Conservation (phyloP, 768 basidiomycete genomes). For the Jaapia argillacea region DNA sequence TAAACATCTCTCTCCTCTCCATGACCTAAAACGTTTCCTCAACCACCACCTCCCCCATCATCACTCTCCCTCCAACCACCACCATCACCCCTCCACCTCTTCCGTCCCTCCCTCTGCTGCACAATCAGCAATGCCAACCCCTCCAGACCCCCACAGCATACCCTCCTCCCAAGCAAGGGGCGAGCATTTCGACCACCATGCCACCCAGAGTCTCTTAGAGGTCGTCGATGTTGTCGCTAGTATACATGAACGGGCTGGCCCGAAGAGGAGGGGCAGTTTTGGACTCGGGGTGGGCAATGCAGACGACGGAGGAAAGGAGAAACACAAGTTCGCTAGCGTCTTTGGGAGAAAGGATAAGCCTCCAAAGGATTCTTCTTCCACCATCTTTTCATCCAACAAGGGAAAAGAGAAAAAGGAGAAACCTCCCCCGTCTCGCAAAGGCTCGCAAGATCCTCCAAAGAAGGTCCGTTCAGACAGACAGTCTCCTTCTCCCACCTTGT, state of each 20-base stretch:
- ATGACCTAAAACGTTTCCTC: constrained; percentile 92
- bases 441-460: too few relatives aligned
- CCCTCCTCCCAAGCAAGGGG: constrained; percentile 21
- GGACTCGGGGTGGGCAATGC: neutral
- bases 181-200: constrained; percentile 14
- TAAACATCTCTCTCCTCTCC: constrained; percentile 32
- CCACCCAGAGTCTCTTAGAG: too few relatives aligned
- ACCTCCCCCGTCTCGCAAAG: too few relatives aligned
- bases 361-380: neutral
- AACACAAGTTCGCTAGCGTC: neutral
- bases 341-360: too few relatives aligned
- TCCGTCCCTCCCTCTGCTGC: constrained; percentile 19
- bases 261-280: neutral
- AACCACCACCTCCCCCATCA: constrained; percentile 80
- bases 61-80: constrained; percentile 12
- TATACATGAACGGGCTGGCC: too few relatives aligned
- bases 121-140: too few relatives aligned
- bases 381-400: neutral
- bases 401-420: constrained; percentile 12
- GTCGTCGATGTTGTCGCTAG: too few relatives aligned
- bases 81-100: constrained; percentile 13
- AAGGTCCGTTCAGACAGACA: too few relatives aligned
- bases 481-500: too few relatives aligned
- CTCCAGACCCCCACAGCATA: constrained; percentile 21
- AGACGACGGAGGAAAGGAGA: neutral